Conservation (phyloP, 192 early-diverging fungal genomes). For the Linnemannia hyalina region DNA sequence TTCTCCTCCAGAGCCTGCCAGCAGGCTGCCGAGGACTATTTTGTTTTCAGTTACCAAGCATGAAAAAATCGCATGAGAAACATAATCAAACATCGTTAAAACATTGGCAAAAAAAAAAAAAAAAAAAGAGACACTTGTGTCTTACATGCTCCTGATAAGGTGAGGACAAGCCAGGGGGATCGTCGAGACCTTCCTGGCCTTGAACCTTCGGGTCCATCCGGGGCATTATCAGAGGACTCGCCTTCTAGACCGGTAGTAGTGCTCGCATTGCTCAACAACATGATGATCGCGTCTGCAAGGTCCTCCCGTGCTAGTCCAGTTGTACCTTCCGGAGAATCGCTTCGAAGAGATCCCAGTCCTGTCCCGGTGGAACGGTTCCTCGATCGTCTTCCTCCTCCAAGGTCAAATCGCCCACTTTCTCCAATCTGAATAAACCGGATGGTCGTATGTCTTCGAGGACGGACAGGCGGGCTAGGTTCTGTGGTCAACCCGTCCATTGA, state of each 20-base stretch:
- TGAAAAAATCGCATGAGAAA: neutral
- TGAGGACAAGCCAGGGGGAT: constrained; percentile 22
- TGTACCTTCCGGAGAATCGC: constrained; percentile 1
- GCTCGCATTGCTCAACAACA: constrained; percentile 28
- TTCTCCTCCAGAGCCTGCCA: constrained; percentile 28
- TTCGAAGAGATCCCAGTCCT: constrained; percentile 8
- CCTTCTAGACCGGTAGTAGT: neutral
- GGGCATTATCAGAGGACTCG: constrained; percentile 10
- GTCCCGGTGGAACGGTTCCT: constrained; percentile 2
- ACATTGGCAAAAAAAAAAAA: neutral
- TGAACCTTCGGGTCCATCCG: neutral
- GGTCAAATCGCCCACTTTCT: neutral
- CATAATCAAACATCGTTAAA: neutral
- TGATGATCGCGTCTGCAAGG: constrained; percentile 32
- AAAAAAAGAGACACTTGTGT: neutral
- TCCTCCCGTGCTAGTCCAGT: constrained; percentile 10
- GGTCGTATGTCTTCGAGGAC: constrained; percentile 16
- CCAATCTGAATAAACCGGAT: constrained; percentile 32
- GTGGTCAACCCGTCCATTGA: neutral
- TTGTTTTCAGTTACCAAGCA: neutral
- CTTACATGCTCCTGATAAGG: constrained; percentile 26
- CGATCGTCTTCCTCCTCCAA: constrained; percentile 2
- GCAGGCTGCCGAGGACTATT: constrained; percentile 36
- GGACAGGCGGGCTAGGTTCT: constrained; percentile 1
- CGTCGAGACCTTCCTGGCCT: constrained; percentile 6